Evolutionary conservation across 768 basidiomycete genomes (phyloP).

Genomic region (Sporobolomyces roseus): DNA sequence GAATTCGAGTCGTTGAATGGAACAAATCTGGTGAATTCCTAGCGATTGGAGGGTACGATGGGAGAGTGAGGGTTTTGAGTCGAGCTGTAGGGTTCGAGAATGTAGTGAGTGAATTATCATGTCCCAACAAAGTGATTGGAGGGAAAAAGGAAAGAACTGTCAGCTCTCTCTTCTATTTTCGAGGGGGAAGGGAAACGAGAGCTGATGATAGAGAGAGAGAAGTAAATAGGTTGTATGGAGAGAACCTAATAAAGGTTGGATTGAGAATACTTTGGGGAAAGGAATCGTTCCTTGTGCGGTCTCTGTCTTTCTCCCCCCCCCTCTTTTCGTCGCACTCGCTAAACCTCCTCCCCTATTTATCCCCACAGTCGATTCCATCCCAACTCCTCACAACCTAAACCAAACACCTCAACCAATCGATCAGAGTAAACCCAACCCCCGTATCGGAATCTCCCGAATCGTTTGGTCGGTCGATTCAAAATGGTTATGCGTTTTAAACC

Average conservation of each 20-base stretch:
- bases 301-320: too few relatives aligned
- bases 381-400: neutral
- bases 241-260: constrained; percentile 29
- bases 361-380: constrained; percentile 6
- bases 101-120: neutral
- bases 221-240: constrained; percentile 14
- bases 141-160: constrained; percentile 1
- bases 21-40: constrained; percentile 33
- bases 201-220: neutral
- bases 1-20: constrained; percentile 42
- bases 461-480: constrained; percentile 13
- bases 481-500: constrained; percentile 20
- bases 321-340: too few relatives aligned
- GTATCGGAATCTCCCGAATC: constrained; percentile 26
- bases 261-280: constrained; percentile 26
- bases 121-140: neutral
- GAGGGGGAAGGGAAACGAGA: neutral
- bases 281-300: constrained; percentile 20
- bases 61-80: constrained; percentile 29
- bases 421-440: neutral
- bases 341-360: neutral
- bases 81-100: constrained; percentile 8
- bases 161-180: neutral
- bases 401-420: neutral
- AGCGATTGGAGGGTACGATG: constrained; percentile 43